A percentile compares a stretch with the other conserved stretches of the same genome.
These are phyloP conservation scores for Tillandsia fasciculata DNA, from an alignment of 176 grass and related monocot species.

Conservation along the genomic window DNA sequence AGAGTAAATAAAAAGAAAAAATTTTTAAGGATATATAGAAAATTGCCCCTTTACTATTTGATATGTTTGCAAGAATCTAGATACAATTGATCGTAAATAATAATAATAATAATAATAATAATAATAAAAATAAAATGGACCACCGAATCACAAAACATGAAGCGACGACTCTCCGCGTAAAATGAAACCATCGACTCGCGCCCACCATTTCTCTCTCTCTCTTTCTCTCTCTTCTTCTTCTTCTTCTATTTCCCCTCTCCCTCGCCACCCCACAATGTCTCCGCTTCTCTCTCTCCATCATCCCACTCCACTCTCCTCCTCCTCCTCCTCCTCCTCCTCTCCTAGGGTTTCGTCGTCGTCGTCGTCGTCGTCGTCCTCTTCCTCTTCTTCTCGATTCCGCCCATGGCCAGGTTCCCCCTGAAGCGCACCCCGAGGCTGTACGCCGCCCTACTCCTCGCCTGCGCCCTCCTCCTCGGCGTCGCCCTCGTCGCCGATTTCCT, in stretches of 20 bases:
- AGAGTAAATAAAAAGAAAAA: too few species aligned
- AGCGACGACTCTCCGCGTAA: not conserved
- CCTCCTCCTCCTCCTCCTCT: not conserved
- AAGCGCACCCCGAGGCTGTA: constrained; percentile 28
- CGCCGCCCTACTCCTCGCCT: constrained; percentile 26
- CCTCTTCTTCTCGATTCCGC: not conserved
- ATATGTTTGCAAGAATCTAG: too few species aligned
- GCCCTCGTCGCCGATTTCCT: constrained; percentile 52
- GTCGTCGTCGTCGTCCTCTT: not conserved
- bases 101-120: too few species aligned
- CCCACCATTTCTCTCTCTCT: constrained; percentile 6
- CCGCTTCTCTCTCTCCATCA: not conserved
- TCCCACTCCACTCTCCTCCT: constrained; percentile 1
- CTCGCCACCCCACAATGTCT: not conserved
- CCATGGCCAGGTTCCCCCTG: constrained; percentile 12
- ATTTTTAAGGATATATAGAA: too few species aligned
- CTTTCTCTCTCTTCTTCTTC: not conserved
- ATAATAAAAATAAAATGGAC: too few species aligned
- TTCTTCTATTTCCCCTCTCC: not conserved
- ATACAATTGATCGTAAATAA: too few species aligned
- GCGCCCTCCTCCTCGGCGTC: constrained; percentile 44
- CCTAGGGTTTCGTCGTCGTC: not conserved
- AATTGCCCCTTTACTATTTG: too few species aligned
- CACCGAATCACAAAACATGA: not conserved
- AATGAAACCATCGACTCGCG: constrained; percentile 13